Evolutionary conservation across 306 rosid genomes (phyloP), one percentile per base, ranked within the genome.

Genomic region (Astragalus membranaceus): DNA sequence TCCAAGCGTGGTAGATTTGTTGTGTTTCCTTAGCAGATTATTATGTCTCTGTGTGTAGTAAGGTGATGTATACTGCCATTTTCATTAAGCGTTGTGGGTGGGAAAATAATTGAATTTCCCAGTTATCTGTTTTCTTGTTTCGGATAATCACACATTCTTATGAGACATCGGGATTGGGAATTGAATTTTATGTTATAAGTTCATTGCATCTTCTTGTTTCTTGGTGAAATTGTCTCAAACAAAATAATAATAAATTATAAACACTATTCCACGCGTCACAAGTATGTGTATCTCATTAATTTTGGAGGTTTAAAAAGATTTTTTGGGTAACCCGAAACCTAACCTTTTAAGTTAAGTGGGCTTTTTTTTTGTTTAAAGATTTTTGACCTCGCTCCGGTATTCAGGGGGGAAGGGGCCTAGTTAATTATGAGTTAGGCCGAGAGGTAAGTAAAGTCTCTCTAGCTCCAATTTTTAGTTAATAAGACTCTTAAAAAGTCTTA

Each of bases 101-200:
- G 41, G 64, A 41, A 26, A 48, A 57, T 64, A 62, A 50, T 10
- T 47, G 69, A 61, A 37, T n/a, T 75, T 75, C 59, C 65, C 65
- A 3, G 62, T 39, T 32, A 47, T 17, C 10, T 32, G 61, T 51
- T 66, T 79, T 67, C 76, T 17, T 72, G 78, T 67, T 76, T 66
- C 42, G 71, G 72, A 72, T 66, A 60, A 23, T 51, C 37, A 29
- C 37, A 29, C 58, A 14, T 81, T 13, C 12, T 53, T 7, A 44
- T 70, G 80, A 43, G 55, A 82, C 82, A 82, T 15, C 69, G 10
- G 54, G 63, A 69, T 82, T 78, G 82, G 85, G 72, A 82, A 68
- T 78, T 70, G 82, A 69, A 78, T 50, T 57, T 11, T 36, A 57
- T 78, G 75, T 36, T 47, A 17, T 7, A 41, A 30, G 77, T 82